Conservation (phyloP, 371 early-diverging fungal species). For the Mucor racemosus region DNA sequence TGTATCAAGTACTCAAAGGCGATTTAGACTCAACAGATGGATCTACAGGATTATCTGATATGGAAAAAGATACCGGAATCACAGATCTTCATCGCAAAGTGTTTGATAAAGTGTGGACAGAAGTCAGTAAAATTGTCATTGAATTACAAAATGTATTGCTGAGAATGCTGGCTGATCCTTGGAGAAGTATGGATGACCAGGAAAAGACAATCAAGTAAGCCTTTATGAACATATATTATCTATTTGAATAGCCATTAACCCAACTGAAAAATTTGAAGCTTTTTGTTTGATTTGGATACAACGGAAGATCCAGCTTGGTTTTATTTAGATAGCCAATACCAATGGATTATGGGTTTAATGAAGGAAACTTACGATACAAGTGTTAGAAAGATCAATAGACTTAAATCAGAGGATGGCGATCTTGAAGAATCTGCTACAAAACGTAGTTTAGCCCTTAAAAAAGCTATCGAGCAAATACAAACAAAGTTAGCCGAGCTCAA, state of each 20-base stretch:
- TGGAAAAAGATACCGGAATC: constrained; percentile 33
- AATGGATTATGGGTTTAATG: constrained; percentile 84
- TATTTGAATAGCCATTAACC: background rate
- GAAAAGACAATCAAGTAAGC: constrained; percentile 85
- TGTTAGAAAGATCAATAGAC: constrained; percentile 42
- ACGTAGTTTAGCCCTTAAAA: constrained; percentile 43
- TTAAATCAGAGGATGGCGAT: constrained; percentile 25
- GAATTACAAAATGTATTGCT: constrained; percentile 75
- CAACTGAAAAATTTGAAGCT: constrained; percentile 38
- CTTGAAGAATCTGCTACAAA: constrained; percentile 38
- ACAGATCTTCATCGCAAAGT: constrained; percentile 77
- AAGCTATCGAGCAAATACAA: constrained; percentile 39
- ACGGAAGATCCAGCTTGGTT: constrained; percentile 89
- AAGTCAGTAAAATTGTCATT: constrained; percentile 84
- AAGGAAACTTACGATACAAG: constrained; percentile 66
- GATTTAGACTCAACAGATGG: constrained; percentile 27
- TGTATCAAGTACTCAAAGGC: constrained; percentile 57
- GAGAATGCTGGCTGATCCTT: constrained; percentile 77
- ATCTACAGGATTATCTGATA: constrained; percentile 18
- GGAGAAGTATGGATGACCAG: constrained; percentile 86
- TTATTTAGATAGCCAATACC: constrained; percentile 87
- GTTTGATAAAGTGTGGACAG: constrained; percentile 94
- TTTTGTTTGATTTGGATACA: constrained; percentile 82
- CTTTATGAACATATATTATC: background rate
- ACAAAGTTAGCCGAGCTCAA: constrained; percentile 33